Evolutionary conservation across 345 rosid genomes (phyloP).

Genomic region (Hibiscus syriacus): DNA sequence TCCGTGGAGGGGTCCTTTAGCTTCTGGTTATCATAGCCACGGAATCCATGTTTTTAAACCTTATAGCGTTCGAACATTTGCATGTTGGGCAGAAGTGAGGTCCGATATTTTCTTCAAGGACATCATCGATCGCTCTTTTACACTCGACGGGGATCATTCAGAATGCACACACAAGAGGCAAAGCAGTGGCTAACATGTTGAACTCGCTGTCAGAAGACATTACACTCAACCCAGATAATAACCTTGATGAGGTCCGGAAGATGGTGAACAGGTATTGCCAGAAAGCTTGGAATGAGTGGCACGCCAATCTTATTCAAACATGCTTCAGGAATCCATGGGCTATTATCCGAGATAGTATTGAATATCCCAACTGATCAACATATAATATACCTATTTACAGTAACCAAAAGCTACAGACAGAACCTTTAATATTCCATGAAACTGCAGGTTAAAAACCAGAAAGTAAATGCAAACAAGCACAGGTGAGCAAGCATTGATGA

Average conservation of each 20-base stretch:
- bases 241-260: background rate
- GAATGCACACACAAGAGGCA: slow-evolving; percentile 38
- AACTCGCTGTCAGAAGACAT: slow-evolving; percentile 17
- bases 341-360: too few relatives aligned
- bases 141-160: slow-evolving; percentile 35
- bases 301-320: too few relatives aligned
- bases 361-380: too few relatives aligned
- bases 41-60: slow-evolving; percentile 10
- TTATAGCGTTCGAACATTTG: too few relatives aligned
- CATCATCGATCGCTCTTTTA: slow-evolving; percentile 31
- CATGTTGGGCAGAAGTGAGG: slow-evolving; percentile 31
- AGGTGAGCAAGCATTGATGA: too few relatives aligned
- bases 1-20: slow-evolving; percentile 24
- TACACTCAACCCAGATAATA: background rate
- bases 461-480: background rate
- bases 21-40: slow-evolving; percentile 17
- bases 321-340: background rate
- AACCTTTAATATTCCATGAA: background rate
- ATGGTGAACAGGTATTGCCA: too few relatives aligned
- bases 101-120: slow-evolving; percentile 39
- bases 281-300: too few relatives aligned
- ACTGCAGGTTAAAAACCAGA: background rate
- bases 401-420: background rate
- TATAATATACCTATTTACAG: too few relatives aligned
- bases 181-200: slow-evolving; percentile 39